Evolutionary conservation across 345 rosid species (phyloP), one percentile per base, ranked within the genome.

Genomic region (Dipteronia sinensis): DNA sequence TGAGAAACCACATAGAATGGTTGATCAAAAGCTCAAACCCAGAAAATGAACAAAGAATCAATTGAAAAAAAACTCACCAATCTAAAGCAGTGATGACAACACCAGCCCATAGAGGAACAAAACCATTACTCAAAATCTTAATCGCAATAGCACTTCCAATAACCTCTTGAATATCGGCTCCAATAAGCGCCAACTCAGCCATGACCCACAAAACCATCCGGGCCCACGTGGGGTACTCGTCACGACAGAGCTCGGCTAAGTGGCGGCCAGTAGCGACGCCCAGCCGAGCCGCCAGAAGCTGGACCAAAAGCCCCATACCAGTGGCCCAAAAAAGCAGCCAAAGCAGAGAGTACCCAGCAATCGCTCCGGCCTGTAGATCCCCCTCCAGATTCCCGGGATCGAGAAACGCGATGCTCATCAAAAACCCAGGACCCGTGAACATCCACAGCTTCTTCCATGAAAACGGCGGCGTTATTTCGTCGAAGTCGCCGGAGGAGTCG

Each of bases 321-420:
- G 99, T 95, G 12, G 99, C 97, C 96, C 96, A 95, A 86, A 95
- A 74, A 17, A 95, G 90, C 16, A 95, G 83, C 99, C 98, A 95
- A 0, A 95, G 84, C 31, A 95, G 83, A 27, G 98, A 93, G 86
- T 95, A 95, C 0, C 99, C 99, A 19, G 99, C 99, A 72, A 95
- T 80, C 16, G 99, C 99, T 0, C 98, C 99, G 4, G 98, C 86
- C 82, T 95, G 98, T 29, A 95, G 97, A 88, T 93, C 97, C 20
- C 98, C 99, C 79, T 95, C 99, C 69, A 95, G 78, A 81, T 95
- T 95, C 17, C 99, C 98, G 2, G 98, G 99, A 85, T 95, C 99
- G 13, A 95, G 84, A 73, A 95, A 95, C 10, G 98, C 99, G 44
- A 95, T 95, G 80, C 97, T 92, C 99, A 93, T 93, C 27, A 93